Evolutionary conservation across 305 asterid species (phyloP).

Genomic region (Coffea humblotiana): DNA sequence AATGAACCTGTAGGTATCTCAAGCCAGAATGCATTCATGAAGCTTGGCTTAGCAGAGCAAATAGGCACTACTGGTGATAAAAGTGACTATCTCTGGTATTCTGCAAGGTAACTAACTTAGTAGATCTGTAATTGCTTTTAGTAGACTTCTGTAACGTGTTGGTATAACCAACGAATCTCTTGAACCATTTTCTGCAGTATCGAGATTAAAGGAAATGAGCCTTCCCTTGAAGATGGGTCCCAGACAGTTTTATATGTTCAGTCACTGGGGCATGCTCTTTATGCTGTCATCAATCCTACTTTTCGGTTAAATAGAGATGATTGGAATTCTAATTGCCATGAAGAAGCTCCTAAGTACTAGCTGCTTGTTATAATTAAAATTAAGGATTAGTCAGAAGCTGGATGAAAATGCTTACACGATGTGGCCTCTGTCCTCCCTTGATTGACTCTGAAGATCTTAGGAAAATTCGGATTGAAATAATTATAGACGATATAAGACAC

Average conservation of each 20-base stretch:
- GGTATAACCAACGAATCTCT: too few species aligned
- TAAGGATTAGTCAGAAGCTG: not conserved
- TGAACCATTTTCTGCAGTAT: slow-evolving; percentile 37
- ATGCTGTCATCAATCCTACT: not conserved
- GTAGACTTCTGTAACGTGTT: too few species aligned
- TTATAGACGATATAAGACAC: not conserved
- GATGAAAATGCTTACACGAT: not conserved
- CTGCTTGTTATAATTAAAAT: not conserved
- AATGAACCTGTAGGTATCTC: slow-evolving; percentile 89
- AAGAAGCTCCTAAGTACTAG: not conserved
- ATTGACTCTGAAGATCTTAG: not conserved
- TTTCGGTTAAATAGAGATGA: not conserved
- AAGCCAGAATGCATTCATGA: slow-evolving; percentile 55
- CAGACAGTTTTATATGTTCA: slow-evolving; percentile 63
- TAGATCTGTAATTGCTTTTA: too few species aligned
- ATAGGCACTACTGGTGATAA: slow-evolving; percentile 86
- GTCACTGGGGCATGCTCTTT: slow-evolving; percentile 70
- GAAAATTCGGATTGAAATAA: not conserved
- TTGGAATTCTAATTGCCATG: not conserved
- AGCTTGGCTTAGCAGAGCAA: slow-evolving; percentile 71
- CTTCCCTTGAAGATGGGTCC: slow-evolving; percentile 61
- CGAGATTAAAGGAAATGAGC: slow-evolving; percentile 51
- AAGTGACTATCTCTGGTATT: slow-evolving; percentile 94
- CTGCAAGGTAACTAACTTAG: slow-evolving; percentile 52
- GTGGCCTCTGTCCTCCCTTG: not conserved